Percentiles rank a stretch among this genome's conserved stretches.
Evolutionary conservation across 192 early-diverging fungal genomes (phyloP).

Genomic region (Backusella australiensis): DNA sequence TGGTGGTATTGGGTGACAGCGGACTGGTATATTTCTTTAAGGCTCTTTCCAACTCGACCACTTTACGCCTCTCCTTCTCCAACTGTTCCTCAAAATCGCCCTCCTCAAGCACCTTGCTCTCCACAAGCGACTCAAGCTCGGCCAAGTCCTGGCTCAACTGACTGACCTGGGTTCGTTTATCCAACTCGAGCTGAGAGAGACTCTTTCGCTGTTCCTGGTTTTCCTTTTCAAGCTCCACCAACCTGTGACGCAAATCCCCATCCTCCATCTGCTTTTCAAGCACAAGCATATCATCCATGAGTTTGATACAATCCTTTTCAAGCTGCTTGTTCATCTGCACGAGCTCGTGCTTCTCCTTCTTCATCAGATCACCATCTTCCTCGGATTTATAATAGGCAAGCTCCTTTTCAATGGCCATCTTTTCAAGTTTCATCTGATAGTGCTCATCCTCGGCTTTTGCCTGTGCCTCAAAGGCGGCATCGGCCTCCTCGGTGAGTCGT

Average conservation of each 20-base stretch:
- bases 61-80: slow-evolving; percentile 40
- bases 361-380: slow-evolving; percentile 47
- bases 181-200: slow-evolving; percentile 54
- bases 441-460: slow-evolving; percentile 18
- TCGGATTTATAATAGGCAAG: background rate
- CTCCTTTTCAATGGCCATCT: slow-evolving; percentile 15
- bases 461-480: slow-evolving; percentile 19
- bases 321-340: slow-evolving; percentile 62
- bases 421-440: slow-evolving; percentile 21
- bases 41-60: slow-evolving; percentile 40
- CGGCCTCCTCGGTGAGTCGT: slow-evolving; percentile 27
- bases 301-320: slow-evolving; percentile 69
- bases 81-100: slow-evolving; percentile 61
- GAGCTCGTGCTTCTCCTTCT: slow-evolving; percentile 51
- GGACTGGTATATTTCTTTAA: slow-evolving; percentile 23
- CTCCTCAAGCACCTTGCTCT: slow-evolving; percentile 72
- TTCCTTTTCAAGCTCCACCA: slow-evolving; percentile 34
- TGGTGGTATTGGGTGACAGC: background rate
- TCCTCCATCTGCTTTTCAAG: slow-evolving; percentile 48
- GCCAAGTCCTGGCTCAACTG: slow-evolving; percentile 63
- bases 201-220: slow-evolving; percentile 47
- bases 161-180: slow-evolving; percentile 59
- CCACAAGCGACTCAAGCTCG: slow-evolving; percentile 65
- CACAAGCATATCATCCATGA: slow-evolving; percentile 72
- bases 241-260: background rate